These are phyloP conservation scores for Uronychia setigera DNA, from an alignment of 73 alveolate species.

Conservation along the genomic window DNA sequence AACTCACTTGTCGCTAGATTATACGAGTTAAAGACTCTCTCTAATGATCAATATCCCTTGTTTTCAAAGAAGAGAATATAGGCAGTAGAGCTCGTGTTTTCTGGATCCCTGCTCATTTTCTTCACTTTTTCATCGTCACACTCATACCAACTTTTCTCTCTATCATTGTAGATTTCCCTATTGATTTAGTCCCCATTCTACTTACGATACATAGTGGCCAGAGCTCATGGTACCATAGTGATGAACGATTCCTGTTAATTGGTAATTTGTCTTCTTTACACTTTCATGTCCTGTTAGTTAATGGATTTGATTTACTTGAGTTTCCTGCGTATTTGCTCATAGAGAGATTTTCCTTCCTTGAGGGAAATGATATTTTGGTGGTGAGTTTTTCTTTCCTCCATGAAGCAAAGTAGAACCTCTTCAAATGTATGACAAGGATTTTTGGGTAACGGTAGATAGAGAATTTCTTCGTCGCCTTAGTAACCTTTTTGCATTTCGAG, in stretches of 20 bases:
- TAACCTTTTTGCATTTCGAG: slow-evolving; percentile 69
- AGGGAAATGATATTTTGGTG: slow-evolving; percentile 60
- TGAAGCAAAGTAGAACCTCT: slow-evolving; percentile 71
- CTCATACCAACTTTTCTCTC: not conserved
- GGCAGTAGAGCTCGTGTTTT: no score
- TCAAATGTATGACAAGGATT: slow-evolving; percentile 75
- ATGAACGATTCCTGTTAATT: slow-evolving; percentile 63
- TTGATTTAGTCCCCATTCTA: not conserved
- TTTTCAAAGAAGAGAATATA: no score
- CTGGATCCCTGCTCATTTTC: not conserved
- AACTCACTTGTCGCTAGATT: no score
- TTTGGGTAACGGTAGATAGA: slow-evolving; percentile 74
- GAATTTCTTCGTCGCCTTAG: slow-evolving; percentile 59
- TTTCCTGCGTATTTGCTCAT: slow-evolving; percentile 24
- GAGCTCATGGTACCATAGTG: slow-evolving; percentile 67
- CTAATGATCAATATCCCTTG: no score
- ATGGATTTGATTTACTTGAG: slow-evolving; percentile 32
- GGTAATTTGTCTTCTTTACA: slow-evolving; percentile 36
- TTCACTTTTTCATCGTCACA: not conserved
- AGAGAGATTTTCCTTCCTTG: slow-evolving; percentile 15
- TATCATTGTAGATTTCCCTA: not conserved
- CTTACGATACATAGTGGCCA: slow-evolving; percentile 69
- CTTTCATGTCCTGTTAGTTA: not conserved
- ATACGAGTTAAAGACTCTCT: no score
- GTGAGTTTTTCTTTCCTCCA: slow-evolving; percentile 72